Evolutionary conservation across 1,284 basidiomycete species (phyloP), one percentile per base, ranked within the genome.

Genomic region (Neonothopanus nambi): DNA sequence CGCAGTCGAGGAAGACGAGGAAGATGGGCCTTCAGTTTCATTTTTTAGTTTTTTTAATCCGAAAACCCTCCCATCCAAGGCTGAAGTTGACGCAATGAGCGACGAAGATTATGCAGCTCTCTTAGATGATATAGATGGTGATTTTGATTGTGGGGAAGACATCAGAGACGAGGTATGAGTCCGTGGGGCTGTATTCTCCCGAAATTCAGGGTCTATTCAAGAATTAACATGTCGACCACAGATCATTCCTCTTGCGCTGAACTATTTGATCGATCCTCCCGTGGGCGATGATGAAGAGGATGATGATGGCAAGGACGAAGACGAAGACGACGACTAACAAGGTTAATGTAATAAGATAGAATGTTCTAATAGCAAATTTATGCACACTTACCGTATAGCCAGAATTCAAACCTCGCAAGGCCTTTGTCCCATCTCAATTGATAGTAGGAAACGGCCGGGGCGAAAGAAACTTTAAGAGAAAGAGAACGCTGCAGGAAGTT

Each of bases 21-120:
- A 96, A 76, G 87, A 91, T 6, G 85, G 85, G 57, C 89, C 91
- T 13, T 86, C 89, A 7, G 91, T 94, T 37, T 96, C 94, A 12
- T 97, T 98, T 82, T 98, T 98, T 87, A 94, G 93, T 81, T 98
- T 97, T 76, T 98, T 98, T 83, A 77, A 77, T 54, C 95, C 95
- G 6, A 95, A 93, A n/a, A 69, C 77, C 37, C 87, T 89, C 11
- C 87, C 90, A 11, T 71, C 78, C 6, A 84, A 89, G 26, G 88
- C 89, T 49, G 78, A 76, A 39, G 71, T 89, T 53, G 87, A 91
- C 8, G 8, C 30, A 33, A 33, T 33, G 65, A 81, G 76, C n/a
- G 88, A 83, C 3, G 91, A 92, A 13, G 73, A 89, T 21, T 89
- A 91, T 0, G 90, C 90, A 17, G 91, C 91, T 0, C 91, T 93